Evolutionary conservation across 169 alveolate genomes (phyloP), one percentile per base, ranked within the genome.

Genomic region (Eimeria brunetti): DNA sequence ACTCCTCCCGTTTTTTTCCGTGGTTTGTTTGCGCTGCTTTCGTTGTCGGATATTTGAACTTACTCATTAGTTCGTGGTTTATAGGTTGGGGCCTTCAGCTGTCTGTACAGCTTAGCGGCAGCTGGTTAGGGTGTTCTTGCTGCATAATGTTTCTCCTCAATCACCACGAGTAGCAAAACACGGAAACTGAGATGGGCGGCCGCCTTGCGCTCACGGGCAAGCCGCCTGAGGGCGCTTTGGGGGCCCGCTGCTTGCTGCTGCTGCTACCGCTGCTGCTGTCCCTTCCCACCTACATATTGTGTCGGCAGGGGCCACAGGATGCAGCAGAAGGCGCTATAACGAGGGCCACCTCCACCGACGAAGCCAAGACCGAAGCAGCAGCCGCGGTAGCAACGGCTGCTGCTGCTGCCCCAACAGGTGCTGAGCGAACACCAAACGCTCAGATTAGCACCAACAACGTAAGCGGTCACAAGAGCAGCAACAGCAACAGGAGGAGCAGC

Each of bases 231-330:
- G 73, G 73, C 38, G 2, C 73, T 38, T 62, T 62, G 73, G 73
- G 73, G 73, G 73, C 38, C 73, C 73, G 73, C 33, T 62, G 73
- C 73, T 12, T 24, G 38, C 73, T 62, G 73, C 73, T 62, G 73
- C 73, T 62, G 73, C 67, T 58, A 2, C 73, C 27, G 73, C 73
- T 62, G 73, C 73, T 62, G 73, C 38, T 62, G 73, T 62, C 41
- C 41, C 73, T 62, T 6, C 73, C 73, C 73, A 62, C 3, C 73
- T 62, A 1, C 27, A 62, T 62, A 33, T 20, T 62, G 41, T 62
- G 41, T 62, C 41, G 7, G 1, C 73, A 62, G 33, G 56, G 33
- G 49, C 30, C 2, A 53, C 84, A 36, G 33, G 84, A 78, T 46
- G 88, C 88, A 9, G 88, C 56, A 27, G 88, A 49, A 36, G 46